Evolutionary conservation across 192 early-diverging fungal genomes (phyloP), one percentile per base, ranked within the genome.

Genomic region (Backusella mclennaniae): DNA sequence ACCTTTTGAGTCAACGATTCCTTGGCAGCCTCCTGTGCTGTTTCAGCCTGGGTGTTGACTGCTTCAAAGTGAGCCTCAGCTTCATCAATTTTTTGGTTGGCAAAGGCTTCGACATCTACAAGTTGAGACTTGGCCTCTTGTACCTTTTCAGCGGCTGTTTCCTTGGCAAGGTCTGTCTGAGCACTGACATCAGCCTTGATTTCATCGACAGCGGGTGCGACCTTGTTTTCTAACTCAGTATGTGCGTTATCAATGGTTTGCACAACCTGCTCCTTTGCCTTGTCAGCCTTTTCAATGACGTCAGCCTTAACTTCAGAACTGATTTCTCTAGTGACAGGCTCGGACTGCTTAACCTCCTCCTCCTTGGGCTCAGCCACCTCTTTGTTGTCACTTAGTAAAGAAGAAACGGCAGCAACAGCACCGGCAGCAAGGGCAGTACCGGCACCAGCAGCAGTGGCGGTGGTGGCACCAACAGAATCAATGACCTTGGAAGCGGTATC

Each of bases 151-250:
- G 17, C 42, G 4, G 29, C 26, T 9, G 39, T 44, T 12, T 49
- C 70, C 39, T 49, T 71, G 1, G 39, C 26, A 11, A 15, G 19
- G 8, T 42, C 41, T 35, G 41, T 41, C 12, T 38, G 21, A 69
- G 68, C 35, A 31, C 38, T 41, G 41, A 71, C 69, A 71, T 38
- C 26, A 71, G 36, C 9, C 69, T 71, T 71, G 19, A 38, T 41
- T 39, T n/a, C 39, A 21, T 44, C 70, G 8, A 29, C 44, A 11
- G 26, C 15, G 5, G 41, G 15, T 21, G 15, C 29, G 1, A 49
- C 39, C 23, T 44, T 15, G 23, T 15, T 71, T 71, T 71, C 23
- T 12, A 49, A 46, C 14, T 44, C 70, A 71, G 44, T 63, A 3
- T 63, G 56, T 23, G 56, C 26, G 23, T 29, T 63, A 7, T 63